phyloP scores from a whole-genome alignment of 768 basidiomycete genomes.

The Mycena maculata region DNA sequence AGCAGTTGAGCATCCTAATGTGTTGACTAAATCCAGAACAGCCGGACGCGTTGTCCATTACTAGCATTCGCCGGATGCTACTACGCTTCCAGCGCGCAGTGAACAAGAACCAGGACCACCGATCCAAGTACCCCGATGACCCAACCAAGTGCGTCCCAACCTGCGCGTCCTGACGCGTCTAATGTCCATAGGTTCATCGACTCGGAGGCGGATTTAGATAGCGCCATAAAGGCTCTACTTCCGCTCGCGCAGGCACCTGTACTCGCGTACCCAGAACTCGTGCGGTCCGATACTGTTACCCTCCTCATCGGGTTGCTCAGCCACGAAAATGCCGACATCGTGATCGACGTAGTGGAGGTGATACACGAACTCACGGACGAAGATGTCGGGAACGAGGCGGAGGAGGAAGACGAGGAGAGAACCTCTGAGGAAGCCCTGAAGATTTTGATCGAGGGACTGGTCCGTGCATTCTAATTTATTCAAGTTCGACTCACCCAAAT shows the following conservation, averaged over 20 bases:
- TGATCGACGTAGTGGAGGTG: slow-evolving; percentile 93
- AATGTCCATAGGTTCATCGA: slow-evolving; percentile 86
- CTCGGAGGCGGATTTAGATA: slow-evolving; percentile 95
- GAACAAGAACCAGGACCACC: slow-evolving; percentile 95
- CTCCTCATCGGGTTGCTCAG: slow-evolving; percentile 87
- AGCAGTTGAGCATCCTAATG: slow-evolving; percentile 29
- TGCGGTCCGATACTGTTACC: slow-evolving; percentile 76
- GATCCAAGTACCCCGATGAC: slow-evolving; percentile 94
- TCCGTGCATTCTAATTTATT: slow-evolving; percentile 51
- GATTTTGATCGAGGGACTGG: slow-evolving; percentile 79
- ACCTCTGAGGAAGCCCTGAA: slow-evolving; percentile 76
- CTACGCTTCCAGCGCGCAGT: slow-evolving; percentile 88
- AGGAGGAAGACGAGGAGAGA: slow-evolving; percentile 73
- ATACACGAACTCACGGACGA: slow-evolving; percentile 97
- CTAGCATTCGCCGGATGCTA: slow-evolving; percentile 78
- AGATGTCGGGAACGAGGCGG: slow-evolving; percentile 85
- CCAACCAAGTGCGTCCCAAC: slow-evolving; percentile 76
- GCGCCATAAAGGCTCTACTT: slow-evolving; percentile 86
- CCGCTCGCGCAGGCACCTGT: slow-evolving; percentile 87
- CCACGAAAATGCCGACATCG: slow-evolving; percentile 97
- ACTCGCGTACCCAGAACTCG: slow-evolving; percentile 90
- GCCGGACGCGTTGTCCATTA: slow-evolving; percentile 76
- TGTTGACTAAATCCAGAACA: slow-evolving; percentile 45
- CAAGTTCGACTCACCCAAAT: slow-evolving; percentile 9
- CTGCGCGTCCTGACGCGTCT: background rate